A percentile compares a stretch with the other conserved stretches of the same genome.
Evolutionary conservation across 805 yeast species (phyloP).

Genomic region (Nakazawaea wickerhamii): DNA sequence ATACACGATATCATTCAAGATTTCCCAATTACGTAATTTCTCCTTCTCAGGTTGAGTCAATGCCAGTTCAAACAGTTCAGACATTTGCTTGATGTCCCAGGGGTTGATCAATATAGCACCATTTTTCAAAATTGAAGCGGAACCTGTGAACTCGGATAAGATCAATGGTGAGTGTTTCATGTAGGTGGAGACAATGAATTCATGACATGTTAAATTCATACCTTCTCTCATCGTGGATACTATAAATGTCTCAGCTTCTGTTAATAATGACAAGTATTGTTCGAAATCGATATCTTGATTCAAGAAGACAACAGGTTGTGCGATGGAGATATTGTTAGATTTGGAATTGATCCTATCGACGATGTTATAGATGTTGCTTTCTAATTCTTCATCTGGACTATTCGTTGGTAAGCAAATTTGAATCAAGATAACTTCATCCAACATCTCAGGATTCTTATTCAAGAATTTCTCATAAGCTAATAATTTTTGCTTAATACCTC

Average conservation of each 20-base stretch:
- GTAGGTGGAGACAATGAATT: slow-evolving; percentile 72
- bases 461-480: slow-evolving; percentile 82
- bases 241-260: slow-evolving; percentile 83
- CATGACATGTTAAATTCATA: slow-evolving; percentile 94
- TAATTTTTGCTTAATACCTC: slow-evolving; percentile 86
- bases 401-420: slow-evolving; percentile 70
- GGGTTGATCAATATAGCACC: slow-evolving; percentile 85
- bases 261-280: slow-evolving; percentile 80
- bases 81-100: slow-evolving; percentile 71
- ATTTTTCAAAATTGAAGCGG: slow-evolving; percentile 68
- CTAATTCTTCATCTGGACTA: slow-evolving; percentile 48
- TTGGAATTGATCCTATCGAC: slow-evolving; percentile 82
- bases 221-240: slow-evolving; percentile 95
- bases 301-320: slow-evolving; percentile 80
- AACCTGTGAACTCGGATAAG: slow-evolving; percentile 91
- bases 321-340: slow-evolving; percentile 53
- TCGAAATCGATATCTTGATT: slow-evolving; percentile 86
- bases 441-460: slow-evolving; percentile 62
- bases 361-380: slow-evolving; percentile 66
- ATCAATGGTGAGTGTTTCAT: slow-evolving; percentile 75
- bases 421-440: slow-evolving; percentile 66
- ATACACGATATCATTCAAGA: slow-evolving; percentile 50
- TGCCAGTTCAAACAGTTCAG: slow-evolving; percentile 59
- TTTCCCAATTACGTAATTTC: slow-evolving; percentile 55
- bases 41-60: slow-evolving; percentile 61